Conservation (phyloP, 2,329 filamentous ascomycete species). For the Verticillium nonalfalfae region DNA sequence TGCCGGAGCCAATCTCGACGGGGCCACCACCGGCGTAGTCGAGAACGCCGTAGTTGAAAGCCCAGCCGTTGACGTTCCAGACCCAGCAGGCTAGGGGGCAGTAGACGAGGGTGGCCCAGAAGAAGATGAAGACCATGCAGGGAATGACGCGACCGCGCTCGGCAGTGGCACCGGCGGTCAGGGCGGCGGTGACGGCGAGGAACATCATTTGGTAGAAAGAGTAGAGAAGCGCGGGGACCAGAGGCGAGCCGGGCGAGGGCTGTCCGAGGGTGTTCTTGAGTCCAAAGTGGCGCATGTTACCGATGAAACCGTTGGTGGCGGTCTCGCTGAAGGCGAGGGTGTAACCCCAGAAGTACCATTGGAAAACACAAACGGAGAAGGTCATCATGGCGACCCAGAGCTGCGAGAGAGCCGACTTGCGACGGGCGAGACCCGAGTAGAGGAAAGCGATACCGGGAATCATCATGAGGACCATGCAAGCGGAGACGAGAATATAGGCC, state of each 20-base stretch:
- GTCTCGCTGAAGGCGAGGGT: slow-evolving; percentile 83
- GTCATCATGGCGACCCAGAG: slow-evolving; percentile 98
- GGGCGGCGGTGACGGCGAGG: slow-evolving; percentile 84
- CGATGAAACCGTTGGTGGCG: slow-evolving; percentile 85
- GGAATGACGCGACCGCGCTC: slow-evolving; percentile 91
- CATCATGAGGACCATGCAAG: slow-evolving; percentile 96
- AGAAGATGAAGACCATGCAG: slow-evolving; percentile 91
- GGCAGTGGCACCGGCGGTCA: slow-evolving; percentile 85
- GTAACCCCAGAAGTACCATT: slow-evolving; percentile 99
- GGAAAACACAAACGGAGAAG: slow-evolving; percentile 84
- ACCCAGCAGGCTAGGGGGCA: slow-evolving; percentile 95
- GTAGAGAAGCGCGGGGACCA: slow-evolving; percentile 86
- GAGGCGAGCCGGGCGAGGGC: slow-evolving; percentile 81
- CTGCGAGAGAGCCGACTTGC: slow-evolving; percentile 94
- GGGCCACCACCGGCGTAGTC: slow-evolving; percentile 96
- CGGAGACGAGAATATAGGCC: slow-evolving; percentile 83
- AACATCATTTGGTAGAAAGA: slow-evolving; percentile 99
- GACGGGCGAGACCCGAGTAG: slow-evolving; percentile 92
- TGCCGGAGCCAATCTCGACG: slow-evolving; percentile 92
- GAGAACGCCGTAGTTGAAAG: slow-evolving; percentile 80
- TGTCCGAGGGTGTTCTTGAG: slow-evolving; percentile 75
- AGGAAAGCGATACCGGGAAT: slow-evolving; percentile 94
- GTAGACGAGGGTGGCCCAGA: slow-evolving; percentile 96
- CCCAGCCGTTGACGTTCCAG: slow-evolving; percentile 95
- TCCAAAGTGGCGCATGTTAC: slow-evolving; percentile 83